Evolutionary conservation across 148 eudicot species (phyloP).

Genomic region (Rhododendron molle): DNA sequence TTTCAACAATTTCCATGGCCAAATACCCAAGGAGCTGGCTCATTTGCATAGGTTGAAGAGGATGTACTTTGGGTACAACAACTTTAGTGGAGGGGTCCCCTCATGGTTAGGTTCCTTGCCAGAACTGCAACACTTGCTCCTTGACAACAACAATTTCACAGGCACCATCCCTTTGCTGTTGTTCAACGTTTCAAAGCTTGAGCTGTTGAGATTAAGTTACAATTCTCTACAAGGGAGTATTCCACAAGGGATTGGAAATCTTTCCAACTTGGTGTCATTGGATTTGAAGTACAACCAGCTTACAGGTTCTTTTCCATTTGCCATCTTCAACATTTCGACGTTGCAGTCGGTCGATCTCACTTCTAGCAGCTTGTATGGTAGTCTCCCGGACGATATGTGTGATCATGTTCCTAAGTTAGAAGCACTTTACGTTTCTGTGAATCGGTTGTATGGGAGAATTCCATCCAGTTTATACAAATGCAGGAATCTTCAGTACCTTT

Average conservation of each 20-base stretch:
- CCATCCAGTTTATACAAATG: not conserved
- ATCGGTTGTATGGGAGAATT: not conserved
- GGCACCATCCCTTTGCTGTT: not conserved
- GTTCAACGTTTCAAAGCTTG: not conserved
- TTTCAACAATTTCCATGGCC: slow-evolving; percentile 1
- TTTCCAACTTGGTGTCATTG: not conserved
- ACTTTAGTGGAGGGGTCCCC: not conserved
- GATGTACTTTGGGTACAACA: not conserved
- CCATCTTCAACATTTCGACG: slow-evolving; percentile 6
- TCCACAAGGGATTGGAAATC: not conserved
- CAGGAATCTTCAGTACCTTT: slow-evolving; percentile 1
- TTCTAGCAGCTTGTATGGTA: not conserved
- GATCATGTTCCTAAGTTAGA: not conserved
- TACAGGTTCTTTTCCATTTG: slow-evolving; percentile 14
- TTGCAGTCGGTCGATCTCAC: not conserved
- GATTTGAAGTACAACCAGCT: not conserved
- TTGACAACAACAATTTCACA: not conserved
- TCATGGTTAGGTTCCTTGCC: not conserved
- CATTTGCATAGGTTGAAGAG: not conserved
- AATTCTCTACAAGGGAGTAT: not conserved
- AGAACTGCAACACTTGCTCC: not conserved
- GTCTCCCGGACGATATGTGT: not conserved
- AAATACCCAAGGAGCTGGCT: not conserved
- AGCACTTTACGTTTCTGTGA: not conserved
- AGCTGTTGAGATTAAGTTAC: not conserved